Conservation (phyloP, 805 yeast genomes). For the Candida lessepsii region DNA sequence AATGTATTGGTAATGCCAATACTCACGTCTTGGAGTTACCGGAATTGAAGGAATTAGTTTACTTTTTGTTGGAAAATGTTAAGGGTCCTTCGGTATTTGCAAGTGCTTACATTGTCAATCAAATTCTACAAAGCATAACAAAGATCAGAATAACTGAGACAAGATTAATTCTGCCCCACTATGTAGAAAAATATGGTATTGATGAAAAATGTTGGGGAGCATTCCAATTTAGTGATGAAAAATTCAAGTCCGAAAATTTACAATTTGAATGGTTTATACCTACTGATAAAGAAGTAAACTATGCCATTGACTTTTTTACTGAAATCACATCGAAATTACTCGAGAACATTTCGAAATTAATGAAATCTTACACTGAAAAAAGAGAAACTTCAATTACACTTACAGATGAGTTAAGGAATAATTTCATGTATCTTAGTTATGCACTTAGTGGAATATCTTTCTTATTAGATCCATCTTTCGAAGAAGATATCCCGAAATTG, state of each 20-base stretch:
- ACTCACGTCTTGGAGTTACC: conserved; percentile 41
- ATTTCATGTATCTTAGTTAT: conserved; percentile 57
- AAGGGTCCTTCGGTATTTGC: conserved; percentile 65
- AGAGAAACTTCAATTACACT: conserved; percentile 26
- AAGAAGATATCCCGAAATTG: conserved; percentile 44
- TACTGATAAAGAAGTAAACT: conserved; percentile 47
- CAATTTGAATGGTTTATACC: conserved; percentile 79
- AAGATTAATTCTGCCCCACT: conserved; percentile 50
- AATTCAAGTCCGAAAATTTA: conserved; percentile 50
- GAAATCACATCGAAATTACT: conserved; percentile 45
- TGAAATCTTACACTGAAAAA: conserved; percentile 23
- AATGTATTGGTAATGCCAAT: conserved; percentile 70
- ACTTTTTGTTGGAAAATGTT: conserved; percentile 46
- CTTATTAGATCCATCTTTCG: conserved; percentile 70
- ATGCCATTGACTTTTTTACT: conserved; percentile 61
- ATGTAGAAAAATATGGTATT: conserved; percentile 34
- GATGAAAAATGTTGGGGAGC: conserved; percentile 72
- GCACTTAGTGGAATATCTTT: conserved; percentile 67
- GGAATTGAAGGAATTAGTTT: conserved; percentile 48
- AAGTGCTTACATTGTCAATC: conserved; percentile 63
- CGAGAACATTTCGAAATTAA: conserved; percentile 37
- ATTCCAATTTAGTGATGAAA: conserved; percentile 52
- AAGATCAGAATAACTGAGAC: conserved; percentile 58
- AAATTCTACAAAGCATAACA: conserved; percentile 61
- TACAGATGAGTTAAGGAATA: conserved; percentile 55